Percentiles rank a stretch among this genome's conserved stretches.
Conservation (phyloP, 2,329 filamentous ascomycete species). For the Fusarium virguliforme region DNA sequence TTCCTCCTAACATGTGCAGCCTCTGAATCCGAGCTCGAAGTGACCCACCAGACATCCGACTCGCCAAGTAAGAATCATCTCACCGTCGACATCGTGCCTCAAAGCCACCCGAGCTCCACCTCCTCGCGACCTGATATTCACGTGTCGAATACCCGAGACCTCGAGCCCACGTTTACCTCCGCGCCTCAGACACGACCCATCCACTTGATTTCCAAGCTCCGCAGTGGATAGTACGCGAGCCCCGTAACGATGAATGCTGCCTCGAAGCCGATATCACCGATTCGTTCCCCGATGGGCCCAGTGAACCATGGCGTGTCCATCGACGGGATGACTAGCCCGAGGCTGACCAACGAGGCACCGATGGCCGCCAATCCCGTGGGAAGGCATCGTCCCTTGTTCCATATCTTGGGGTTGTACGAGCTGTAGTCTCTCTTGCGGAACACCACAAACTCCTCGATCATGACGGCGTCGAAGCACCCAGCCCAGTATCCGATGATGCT, state of each 20-base stretch:
- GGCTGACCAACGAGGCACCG: conserved; percentile 60
- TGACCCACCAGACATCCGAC: background rate
- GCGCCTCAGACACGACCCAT: conserved; percentile 44
- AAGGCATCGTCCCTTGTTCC: conserved; percentile 62
- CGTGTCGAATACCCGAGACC: background rate
- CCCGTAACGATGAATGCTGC: conserved; percentile 60
- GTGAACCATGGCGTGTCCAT: conserved; percentile 63
- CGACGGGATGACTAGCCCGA: conserved; percentile 61
- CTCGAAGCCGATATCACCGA: conserved; percentile 65
- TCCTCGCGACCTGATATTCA: background rate
- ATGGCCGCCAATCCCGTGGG: conserved; percentile 63
- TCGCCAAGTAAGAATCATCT: background rate
- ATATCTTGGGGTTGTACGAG: conserved; percentile 60
- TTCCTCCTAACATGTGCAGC: background rate
- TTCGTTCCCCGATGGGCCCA: conserved; percentile 60
- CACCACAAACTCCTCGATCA: conserved; percentile 62
- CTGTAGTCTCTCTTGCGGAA: conserved; percentile 61
- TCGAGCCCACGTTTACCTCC: background rate
- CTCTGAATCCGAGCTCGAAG: background rate
- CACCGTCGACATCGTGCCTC: background rate
- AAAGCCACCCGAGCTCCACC: background rate
- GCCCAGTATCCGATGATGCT: conserved; percentile 65
- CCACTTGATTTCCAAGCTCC: conserved; percentile 53
- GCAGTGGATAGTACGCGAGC: conserved; percentile 60
- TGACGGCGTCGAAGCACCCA: conserved; percentile 61